phyloP scores from a whole-genome alignment of 139 green algal genomes.

The Pseudopediastrum boryanum region DNA sequence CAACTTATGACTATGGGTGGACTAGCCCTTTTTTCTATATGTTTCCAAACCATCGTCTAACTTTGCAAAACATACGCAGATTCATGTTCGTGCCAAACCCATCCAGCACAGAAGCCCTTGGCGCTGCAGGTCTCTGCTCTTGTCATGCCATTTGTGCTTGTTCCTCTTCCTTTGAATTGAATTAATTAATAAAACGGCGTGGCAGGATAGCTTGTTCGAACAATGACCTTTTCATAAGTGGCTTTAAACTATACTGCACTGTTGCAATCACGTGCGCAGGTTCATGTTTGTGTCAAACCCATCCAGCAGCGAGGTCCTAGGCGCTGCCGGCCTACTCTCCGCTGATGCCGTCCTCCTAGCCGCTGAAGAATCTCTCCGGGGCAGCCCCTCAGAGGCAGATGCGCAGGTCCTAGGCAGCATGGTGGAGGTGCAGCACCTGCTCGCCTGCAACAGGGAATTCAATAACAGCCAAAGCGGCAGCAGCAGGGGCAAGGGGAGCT shows the following conservation, averaged over 20 bases:
- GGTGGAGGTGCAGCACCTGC: slow-evolving; percentile 20
- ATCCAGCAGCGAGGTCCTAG: neutral
- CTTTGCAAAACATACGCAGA: slow-evolving; percentile 1
- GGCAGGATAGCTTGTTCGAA: too few relatives aligned
- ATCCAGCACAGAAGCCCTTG: neutral
- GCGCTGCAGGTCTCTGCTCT: slow-evolving; percentile 8
- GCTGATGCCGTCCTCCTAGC: slow-evolving; percentile 31
- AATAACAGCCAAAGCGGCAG: neutral
- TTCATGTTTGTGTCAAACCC: slow-evolving; percentile 1
- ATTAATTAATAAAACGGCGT: too few relatives aligned
- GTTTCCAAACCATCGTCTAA: neutral
- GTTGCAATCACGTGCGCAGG: slow-evolving; percentile 12
- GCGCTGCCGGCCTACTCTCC: slow-evolving; percentile 13
- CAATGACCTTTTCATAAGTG: too few relatives aligned
- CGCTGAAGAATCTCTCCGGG: neutral
- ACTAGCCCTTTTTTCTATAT: too few relatives aligned
- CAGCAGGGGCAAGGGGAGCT: slow-evolving; percentile 6
- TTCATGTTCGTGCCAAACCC: slow-evolving; percentile 2
- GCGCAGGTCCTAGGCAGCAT: slow-evolving; percentile 6
- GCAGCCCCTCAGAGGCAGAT: slow-evolving; percentile 8
- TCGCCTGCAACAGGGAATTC: neutral
- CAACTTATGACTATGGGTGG: too few relatives aligned
- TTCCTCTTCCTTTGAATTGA: too few relatives aligned
- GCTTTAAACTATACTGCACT: neutral
- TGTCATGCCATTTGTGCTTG: slow-evolving; percentile 30